Base-by-base conservation (phyloP, 2,329 filamentous ascomycete species). In the Fulvia fulva region DNA sequence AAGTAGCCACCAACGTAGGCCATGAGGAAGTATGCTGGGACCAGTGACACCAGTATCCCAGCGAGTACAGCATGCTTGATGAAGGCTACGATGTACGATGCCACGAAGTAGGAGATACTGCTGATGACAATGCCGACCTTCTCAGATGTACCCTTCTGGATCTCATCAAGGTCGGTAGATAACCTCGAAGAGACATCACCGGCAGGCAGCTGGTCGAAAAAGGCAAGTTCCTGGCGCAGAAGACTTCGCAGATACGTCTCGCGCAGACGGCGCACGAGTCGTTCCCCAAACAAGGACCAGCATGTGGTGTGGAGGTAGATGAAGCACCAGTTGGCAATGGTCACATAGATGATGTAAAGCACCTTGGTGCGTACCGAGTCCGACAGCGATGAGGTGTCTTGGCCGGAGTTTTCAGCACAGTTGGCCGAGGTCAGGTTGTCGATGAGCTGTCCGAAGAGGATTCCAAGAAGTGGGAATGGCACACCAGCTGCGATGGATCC, bases 131-230 rank as follows among this genome's bases (percentile, higher is more conserved):
- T 82, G 53, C 86, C 86, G 16, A 88, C 86, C 70, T 90, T 90
- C 71, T 89, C 87, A 1, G 83, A 86, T 0, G 86, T 88, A 14
- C 87, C 87, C 0, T 81, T 80, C 66, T 87, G 86, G 53, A 90
- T 83, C 1, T 83, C 81, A 58, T 86, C 81, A 32, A 89, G 86
- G 65, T 89, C 86, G 55, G 79, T 78, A 67, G 85, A 85, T 45
- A 90, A 79, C 19, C 86, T 78, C 8, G 83, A 82, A 1, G 83
- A 80, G 12, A 88, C 81, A 69, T 88, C 83, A 16, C 85, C 86
- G 0, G 84, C 79, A 49, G 83, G 80, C 9, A 86, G 76, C 14
- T 78, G 79, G 65, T 88, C 86, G 67, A 88, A 87, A 68, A 83
- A 88, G 14, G 83, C 75, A 0, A 84, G 80, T 56, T 87, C 84